These are phyloP conservation scores for Akebia trifoliata DNA, from an alignment of 164 flowering plant genomes.

Conservation along the genomic window DNA sequence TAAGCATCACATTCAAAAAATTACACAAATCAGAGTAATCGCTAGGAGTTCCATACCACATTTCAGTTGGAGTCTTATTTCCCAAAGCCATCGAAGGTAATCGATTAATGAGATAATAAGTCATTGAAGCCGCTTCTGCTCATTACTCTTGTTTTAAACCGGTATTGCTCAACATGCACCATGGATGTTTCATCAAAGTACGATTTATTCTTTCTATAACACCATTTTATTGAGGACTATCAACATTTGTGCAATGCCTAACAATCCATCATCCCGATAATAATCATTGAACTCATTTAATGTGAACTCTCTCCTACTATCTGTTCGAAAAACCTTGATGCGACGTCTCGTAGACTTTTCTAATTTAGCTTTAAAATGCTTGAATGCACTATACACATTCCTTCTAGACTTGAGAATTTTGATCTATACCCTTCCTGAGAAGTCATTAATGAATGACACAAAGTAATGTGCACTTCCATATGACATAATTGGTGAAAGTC, in stretches of 20 bases:
- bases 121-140: too few relatives aligned
- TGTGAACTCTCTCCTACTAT: too few relatives aligned
- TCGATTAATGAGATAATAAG: too few relatives aligned
- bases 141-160: neutral
- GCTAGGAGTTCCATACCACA: neutral
- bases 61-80: too few relatives aligned
- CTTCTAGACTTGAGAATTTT: too few relatives aligned
- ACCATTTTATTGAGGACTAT: neutral
- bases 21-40: neutral
- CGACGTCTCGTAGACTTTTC: neutral
- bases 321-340: neutral
- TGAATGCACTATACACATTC: neutral
- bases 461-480: neutral
- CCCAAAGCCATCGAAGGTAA: too few relatives aligned
- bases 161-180: neutral
- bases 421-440: too few relatives aligned
- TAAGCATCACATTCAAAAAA: conserved; percentile 6
- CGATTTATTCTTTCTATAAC: neutral
- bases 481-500: neutral
- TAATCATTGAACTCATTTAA: too few relatives aligned
- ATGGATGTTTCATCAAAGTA: neutral
- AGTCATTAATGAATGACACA: neutral
- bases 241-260: neutral
- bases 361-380: neutral
- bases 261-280: too few relatives aligned